These are phyloP conservation scores for Candida peoriensis DNA, from an alignment of 805 yeast genomes.

Conservation along the genomic window DNA sequence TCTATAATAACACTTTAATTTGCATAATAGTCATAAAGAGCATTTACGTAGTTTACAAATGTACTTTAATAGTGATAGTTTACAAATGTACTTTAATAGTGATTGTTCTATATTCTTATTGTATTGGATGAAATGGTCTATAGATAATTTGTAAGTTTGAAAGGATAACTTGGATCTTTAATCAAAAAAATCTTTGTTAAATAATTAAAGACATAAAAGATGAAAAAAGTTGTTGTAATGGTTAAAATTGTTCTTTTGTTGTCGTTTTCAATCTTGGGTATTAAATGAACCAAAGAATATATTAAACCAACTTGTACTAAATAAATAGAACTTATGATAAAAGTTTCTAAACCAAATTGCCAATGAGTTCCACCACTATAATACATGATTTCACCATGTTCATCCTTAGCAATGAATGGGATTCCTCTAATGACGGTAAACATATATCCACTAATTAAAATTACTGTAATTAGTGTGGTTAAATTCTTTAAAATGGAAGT, in stretches of 20 bases:
- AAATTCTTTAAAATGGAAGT: conserved; percentile 25
- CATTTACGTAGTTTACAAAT: no score
- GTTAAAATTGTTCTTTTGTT: conserved; percentile 6
- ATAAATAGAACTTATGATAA: conserved; percentile 49
- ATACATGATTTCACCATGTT: conserved; percentile 44
- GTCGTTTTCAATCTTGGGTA: conserved; percentile 26
- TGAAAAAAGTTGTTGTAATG: conserved; percentile 8
- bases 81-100: background rate
- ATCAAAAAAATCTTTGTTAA: conserved; percentile 16
- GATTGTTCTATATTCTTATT: no score
- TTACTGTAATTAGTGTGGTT: conserved; percentile 35
- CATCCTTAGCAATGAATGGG: conserved; percentile 56
- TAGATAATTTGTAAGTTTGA: conserved; percentile 19
- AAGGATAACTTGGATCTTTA: conserved; percentile 18
- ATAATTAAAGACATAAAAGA: conserved; percentile 18
- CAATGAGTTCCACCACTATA: conserved; percentile 61
- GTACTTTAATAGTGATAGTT: no score
- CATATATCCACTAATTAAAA: conserved; percentile 57
- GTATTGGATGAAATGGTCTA: no score
- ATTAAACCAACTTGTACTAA: conserved; percentile 37
- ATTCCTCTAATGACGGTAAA: conserved; percentile 56
- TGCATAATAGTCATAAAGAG: no score
- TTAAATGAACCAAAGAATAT: conserved; percentile 33
- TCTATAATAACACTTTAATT: background rate
- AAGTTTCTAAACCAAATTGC: conserved; percentile 68